phyloP scores from a whole-genome alignment of 768 basidiomycete genomes.

The Lanmaoa pseudosensibilis region DNA sequence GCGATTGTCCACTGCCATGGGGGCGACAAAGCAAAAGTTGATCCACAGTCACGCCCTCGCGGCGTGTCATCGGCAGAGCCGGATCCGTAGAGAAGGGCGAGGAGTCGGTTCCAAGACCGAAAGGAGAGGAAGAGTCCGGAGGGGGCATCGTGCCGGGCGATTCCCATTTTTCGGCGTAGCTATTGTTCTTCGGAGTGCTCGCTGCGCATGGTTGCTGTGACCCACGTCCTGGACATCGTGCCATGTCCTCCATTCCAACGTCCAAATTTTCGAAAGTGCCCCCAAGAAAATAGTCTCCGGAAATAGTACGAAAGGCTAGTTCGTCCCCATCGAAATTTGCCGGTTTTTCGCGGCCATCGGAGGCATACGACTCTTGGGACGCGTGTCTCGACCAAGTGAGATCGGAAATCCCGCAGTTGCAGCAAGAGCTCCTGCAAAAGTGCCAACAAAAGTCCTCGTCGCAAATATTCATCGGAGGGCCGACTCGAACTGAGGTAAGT shows the following conservation, averaged over 20 bases:
- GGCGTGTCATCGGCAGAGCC: not conserved
- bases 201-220: not conserved
- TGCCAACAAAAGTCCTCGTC: constrained; percentile 5
- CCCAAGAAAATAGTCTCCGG: not conserved
- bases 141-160: constrained; percentile 9
- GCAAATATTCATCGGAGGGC: constrained; percentile 7
- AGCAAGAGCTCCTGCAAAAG: constrained; percentile 3
- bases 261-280: not conserved
- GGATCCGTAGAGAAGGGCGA: not conserved
- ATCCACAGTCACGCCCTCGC: not conserved
- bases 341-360: not conserved
- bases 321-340: not conserved
- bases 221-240: not conserved
- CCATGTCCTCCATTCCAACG: not conserved
- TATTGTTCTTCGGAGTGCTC: constrained; percentile 10
- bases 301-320: not conserved
- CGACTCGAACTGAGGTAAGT: not conserved
- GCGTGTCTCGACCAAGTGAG: constrained; percentile 7
- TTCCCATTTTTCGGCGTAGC: not conserved
- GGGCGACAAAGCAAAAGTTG: not conserved
- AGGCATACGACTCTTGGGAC: not conserved
- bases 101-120: not conserved
- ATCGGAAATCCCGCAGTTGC: constrained; percentile 2
- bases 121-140: constrained; percentile 26
- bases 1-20: not conserved